Conservation (phyloP, 2,329 filamentous ascomycete species). For the Tolypocladium amazonense region DNA sequence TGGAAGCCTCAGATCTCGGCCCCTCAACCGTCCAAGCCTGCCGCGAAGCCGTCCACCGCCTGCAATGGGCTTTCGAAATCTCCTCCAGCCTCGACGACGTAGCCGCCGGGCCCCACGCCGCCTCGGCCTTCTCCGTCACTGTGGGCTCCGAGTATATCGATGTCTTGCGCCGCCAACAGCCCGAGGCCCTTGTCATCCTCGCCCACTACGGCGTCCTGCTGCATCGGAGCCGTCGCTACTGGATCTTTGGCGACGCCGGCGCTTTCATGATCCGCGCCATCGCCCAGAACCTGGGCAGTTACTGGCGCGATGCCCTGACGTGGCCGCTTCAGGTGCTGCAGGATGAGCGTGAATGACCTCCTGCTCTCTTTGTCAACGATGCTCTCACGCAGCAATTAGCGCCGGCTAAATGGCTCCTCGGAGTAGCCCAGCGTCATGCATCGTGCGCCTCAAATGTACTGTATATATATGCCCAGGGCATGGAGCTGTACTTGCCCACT, state of each 20-base stretch:
- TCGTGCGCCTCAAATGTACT: neutral
- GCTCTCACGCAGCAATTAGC: neutral
- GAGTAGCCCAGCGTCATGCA: neutral
- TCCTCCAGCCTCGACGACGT: constrained; percentile 12
- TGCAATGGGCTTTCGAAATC: constrained; percentile 25
- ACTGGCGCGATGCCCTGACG: constrained; percentile 20
- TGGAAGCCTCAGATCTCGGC: constrained; percentile 20
- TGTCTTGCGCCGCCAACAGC: constrained; percentile 21
- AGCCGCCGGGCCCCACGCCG: constrained; percentile 16
- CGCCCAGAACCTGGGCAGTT: constrained; percentile 18
- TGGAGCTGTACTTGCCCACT: neutral
- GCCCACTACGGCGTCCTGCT: constrained; percentile 39
- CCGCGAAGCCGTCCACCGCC: constrained; percentile 13
- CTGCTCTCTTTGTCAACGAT: neutral
- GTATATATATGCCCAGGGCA: neutral
- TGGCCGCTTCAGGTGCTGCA: constrained; percentile 22
- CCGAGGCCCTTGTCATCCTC: constrained; percentile 34
- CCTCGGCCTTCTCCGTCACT: constrained; percentile 20
- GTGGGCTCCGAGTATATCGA: constrained; percentile 22
- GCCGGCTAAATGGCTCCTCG: neutral
- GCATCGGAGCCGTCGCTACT: constrained; percentile 26
- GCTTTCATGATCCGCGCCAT: constrained; percentile 19
- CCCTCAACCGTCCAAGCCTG: constrained; percentile 16
- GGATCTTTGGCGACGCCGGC: constrained; percentile 26
- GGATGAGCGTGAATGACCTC: neutral